A percentile compares a stretch with the other conserved stretches of the same genome.
Conservation (phyloP, 164 flowering plant species). For the Chimonanthus praecox region DNA sequence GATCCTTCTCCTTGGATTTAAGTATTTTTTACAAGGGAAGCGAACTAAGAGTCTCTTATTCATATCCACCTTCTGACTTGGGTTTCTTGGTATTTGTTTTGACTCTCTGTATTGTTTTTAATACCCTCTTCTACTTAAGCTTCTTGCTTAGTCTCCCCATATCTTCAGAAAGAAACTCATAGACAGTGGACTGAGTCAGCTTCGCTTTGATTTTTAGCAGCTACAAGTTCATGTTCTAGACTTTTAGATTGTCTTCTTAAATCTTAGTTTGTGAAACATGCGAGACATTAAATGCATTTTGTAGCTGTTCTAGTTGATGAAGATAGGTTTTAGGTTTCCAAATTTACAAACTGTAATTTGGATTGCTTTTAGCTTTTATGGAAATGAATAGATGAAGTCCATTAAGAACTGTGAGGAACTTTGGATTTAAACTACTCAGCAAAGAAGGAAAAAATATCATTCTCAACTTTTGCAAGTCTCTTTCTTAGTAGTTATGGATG, state of each 20-base stretch:
- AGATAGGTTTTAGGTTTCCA: background rate
- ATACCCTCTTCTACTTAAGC: slow-evolving; percentile 6
- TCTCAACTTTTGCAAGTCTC: background rate
- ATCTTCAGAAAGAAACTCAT: slow-evolving; percentile 47
- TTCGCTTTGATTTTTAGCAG: slow-evolving; percentile 10
- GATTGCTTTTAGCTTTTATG: background rate
- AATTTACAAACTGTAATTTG: background rate
- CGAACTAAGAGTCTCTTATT: slow-evolving; percentile 21
- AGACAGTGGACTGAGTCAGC: slow-evolving; percentile 38
- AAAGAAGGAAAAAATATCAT: background rate
- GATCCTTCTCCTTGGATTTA: slow-evolving; percentile 51
- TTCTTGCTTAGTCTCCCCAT: slow-evolving; percentile 33
- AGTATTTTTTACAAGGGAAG: slow-evolving; percentile 19
- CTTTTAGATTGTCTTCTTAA: background rate
- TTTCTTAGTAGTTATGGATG: slow-evolving; percentile 26
- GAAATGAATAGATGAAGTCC: background rate
- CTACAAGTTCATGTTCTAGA: background rate
- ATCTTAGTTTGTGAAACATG: background rate
- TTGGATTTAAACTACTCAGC: slow-evolving; percentile 3
- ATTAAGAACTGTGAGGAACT: background rate
- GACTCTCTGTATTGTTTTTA: slow-evolving; percentile 2
- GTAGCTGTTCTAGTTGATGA: background rate
- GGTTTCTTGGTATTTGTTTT: slow-evolving; percentile 41
- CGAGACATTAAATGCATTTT: background rate
- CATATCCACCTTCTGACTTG: slow-evolving; percentile 32